These are phyloP conservation scores for Chalciporus sphaerocephalus DNA, from an alignment of 768 basidiomycete genomes.

Conservation along the genomic window DNA sequence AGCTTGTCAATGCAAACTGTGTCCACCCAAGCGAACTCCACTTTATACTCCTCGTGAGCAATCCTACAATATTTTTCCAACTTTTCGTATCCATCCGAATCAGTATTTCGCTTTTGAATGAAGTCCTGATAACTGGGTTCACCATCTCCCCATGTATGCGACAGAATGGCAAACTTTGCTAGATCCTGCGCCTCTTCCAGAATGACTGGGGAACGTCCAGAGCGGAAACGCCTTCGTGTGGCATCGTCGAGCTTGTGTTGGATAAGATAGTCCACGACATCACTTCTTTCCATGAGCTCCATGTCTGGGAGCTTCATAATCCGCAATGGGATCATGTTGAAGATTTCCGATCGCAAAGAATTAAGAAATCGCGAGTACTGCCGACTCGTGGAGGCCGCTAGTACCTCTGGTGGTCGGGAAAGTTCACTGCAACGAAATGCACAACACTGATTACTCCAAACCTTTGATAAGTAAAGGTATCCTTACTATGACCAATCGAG, in stretches of 20 bases:
- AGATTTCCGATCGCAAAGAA: background rate
- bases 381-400: too few relatives aligned
- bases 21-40: slow-evolving; percentile 11
- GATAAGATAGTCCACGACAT: background rate
- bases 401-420: too few relatives aligned
- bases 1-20: slow-evolving; percentile 17
- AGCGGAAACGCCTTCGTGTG: background rate
- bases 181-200: background rate
- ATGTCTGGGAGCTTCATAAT: background rate
- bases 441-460: too few relatives aligned
- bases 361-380: too few relatives aligned
- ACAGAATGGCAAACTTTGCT: background rate
- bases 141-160: background rate
- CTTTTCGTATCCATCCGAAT: background rate
- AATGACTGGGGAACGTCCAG: background rate
- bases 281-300: background rate
- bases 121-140: background rate
- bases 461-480: too few relatives aligned
- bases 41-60: background rate
- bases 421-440: too few relatives aligned
- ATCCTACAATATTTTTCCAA: background rate
- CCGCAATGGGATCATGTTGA: background rate
- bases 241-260: background rate
- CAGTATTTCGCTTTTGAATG: background rate
- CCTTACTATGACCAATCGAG: too few relatives aligned